Evolutionary conservation across 371 early-diverging fungal genomes (phyloP), one percentile per base, ranked within the genome.

Genomic region (Mucor mucedo): DNA sequence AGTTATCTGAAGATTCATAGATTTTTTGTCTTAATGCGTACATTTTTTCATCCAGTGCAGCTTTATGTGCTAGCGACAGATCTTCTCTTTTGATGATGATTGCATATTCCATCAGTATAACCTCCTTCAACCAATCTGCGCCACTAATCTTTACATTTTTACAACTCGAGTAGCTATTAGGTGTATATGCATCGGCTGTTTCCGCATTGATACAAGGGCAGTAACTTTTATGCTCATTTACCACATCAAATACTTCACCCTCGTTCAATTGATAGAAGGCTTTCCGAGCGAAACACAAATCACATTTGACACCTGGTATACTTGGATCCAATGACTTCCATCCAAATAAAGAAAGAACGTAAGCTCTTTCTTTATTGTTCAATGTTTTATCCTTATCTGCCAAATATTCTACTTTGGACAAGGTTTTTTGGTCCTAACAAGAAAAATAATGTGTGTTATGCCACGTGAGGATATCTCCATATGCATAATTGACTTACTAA

Each of bases 261-360:
- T 45, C 45, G 3, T 55, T 21, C 14, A 44, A 21, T 11, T 44
- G 44, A 29, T 49, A 28, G 38, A 68, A 68, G 8, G 48, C 32
- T 33, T 44, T 41, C 16, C 41, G 38, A 14, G 42, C 48, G 48
- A 54, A 63, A n/a, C 68, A 68, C 41, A 63, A 45, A 27, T 62
- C 38, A 38, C 68, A 68, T 35, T 42, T 2, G 21, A 63, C 44
- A 2, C 55, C 63, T 14, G 63, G 55, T 11, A 58, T 29, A 16
- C 35, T 21, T 1, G 9, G 14, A 48, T 48, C 27, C 29, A 60
- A 41, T 29, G 27, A 50, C n/a, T 48, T 33, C 68, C 68, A 68
- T n/a, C 68, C 68, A 63, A 32, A 63, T 5, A 63, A n/a, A 10
- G 68, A 30, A 27, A 68, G 52, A n/a, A 68, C 11, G 35, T 58